Percentiles rank a stretch among this genome's conserved stretches.
Evolutionary conservation across 176 grass and related monocot genomes (phyloP).

Genomic region (Oryza punctata): DNA sequence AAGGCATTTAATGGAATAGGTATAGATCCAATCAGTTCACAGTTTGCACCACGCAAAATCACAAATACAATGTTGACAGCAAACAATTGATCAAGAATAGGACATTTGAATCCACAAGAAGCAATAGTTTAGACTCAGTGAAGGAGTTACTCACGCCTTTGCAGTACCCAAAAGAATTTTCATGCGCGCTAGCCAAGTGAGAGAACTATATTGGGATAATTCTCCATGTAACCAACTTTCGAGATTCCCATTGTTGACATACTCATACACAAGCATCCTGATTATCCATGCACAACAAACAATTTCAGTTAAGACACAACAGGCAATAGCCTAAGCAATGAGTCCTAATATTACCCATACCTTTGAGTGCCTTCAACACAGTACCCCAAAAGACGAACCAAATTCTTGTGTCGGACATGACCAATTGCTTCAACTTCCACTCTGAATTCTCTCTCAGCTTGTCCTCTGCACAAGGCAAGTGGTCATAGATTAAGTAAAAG

Average conservation of each 20-base stretch:
- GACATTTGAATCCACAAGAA: conserved; percentile 16
- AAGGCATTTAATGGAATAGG: not conserved
- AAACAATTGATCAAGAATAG: not conserved
- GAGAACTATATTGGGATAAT: conserved; percentile 76
- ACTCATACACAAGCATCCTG: conserved; percentile 99
- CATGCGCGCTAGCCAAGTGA: conserved; percentile 95
- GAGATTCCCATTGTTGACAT: conserved; percentile 93
- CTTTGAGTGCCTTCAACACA: conserved; percentile 96
- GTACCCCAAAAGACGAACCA: conserved; percentile 88
- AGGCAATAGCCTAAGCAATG: conserved; percentile 12
- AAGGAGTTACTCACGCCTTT: conserved; percentile 81
- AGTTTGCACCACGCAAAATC: not conserved
- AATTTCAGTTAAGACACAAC: conserved; percentile 28
- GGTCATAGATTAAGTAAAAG: conserved; percentile 24
- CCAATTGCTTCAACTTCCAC: conserved; percentile 99
- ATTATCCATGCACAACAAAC: conserved; percentile 45
- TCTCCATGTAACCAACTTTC: conserved; percentile 97
- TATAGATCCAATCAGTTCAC: not conserved
- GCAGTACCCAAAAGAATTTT: conserved; percentile 91
- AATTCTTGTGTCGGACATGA: conserved; percentile 96
- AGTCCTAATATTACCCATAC: conserved; percentile 33
- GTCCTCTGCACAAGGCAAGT: conserved; percentile 61
- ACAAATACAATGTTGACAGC: not conserved
- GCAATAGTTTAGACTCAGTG: conserved; percentile 22
- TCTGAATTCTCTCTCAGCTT: conserved; percentile 97